Base-by-base conservation (phyloP, 257 asterid species). In the Solanum pennellii region DNA sequence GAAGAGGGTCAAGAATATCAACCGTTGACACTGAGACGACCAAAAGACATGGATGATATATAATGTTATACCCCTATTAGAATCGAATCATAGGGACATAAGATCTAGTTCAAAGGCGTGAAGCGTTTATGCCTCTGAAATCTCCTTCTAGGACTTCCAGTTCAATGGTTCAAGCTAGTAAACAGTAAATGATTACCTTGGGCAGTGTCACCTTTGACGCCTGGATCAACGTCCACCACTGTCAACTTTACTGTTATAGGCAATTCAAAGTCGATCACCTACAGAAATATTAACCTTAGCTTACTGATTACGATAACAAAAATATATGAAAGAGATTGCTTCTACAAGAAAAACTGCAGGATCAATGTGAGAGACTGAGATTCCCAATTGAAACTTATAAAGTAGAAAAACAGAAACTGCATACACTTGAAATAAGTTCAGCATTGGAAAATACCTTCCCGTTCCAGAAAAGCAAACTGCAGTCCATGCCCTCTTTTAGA, bases 401-500 rank as follows among this genome's bases (percentile, higher is more conserved):
- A 62, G 52, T 56, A 86, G 37, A 3, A 89, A 47, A 82, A 23
- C 37, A 89, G 37, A 74, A 74, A 87, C 11, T 27, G 29, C 31
- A 42, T 15, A 16, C 2, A 10, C 56, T 10, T 20, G 20, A 62
- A 59, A 41, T n/a, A 83, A 88, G 75, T 25, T 49, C n/a, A 62
- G 80, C 84, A 86, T 18, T 83, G 86, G 83, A 88, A 75, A 87
- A 59, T 88, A 94, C 99, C 94, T 97, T 95, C 39, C 88, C 95
- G 0, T 97, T 96, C 99, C 99, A 97, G 92, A 96, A 97, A 18
- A 97, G 94, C 93, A 97, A 91, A 90, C 8, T 94, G 94, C 99
- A 97, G 92, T 97, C 99, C 98, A 97, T 97, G 94, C 99, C 99
- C 92, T 97, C 99, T 92, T 97, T 97, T 88, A 97, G 91, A 98